Conservation (phyloP, 345 rosid genomes). For the Pseudoturritis turrita region DNA sequence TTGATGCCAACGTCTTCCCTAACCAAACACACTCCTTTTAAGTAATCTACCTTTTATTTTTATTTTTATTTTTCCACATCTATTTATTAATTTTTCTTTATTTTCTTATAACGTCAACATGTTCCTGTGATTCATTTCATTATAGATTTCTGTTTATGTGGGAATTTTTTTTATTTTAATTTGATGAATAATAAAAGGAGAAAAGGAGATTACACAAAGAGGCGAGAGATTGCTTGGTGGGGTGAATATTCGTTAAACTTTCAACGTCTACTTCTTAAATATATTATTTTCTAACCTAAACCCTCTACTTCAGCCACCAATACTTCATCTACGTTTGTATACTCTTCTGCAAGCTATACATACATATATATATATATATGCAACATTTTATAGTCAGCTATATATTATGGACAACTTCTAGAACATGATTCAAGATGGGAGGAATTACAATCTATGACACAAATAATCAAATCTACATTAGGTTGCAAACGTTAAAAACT, state of each 20-base stretch:
- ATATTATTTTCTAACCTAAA: constrained; percentile 54
- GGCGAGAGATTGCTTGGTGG: constrained; percentile 56
- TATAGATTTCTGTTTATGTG: not conserved
- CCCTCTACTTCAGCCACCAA: constrained; percentile 43
- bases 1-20: constrained; percentile 77
- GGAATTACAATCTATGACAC: not conserved
- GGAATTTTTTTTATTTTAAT: not conserved
- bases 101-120: not conserved
- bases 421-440: constrained; percentile 12
- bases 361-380: not conserved
- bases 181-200: not conserved
- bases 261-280: constrained; percentile 47
- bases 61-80: not conserved
- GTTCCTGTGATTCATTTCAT: not conserved
- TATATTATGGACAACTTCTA: constrained; percentile 6
- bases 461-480: not conserved
- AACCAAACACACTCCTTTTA: constrained; percentile 48
- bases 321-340: constrained; percentile 25
- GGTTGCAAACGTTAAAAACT: not conserved
- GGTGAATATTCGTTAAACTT: constrained; percentile 64
- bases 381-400: not conserved
- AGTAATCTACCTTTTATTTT: constrained; percentile 35
- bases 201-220: not conserved
- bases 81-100: not conserved
- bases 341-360: constrained; percentile 9